Conservation (phyloP, 371 early-diverging fungal species). For the Lichtheimia ramosa region DNA sequence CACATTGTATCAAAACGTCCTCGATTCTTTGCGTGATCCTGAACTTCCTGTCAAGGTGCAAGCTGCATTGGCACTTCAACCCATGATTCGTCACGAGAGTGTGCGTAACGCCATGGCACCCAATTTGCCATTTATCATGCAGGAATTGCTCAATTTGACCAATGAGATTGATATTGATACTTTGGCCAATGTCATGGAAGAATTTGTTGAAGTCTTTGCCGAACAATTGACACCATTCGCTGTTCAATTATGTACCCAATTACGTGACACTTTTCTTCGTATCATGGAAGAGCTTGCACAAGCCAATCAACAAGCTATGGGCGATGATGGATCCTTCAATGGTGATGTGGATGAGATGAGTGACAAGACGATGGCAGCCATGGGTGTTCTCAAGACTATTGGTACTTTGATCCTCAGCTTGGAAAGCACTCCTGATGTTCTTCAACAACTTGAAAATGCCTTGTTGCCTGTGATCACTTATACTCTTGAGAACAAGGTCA, state of each 20-base stretch:
- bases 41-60: conserved; percentile 86
- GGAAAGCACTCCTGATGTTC: conserved; percentile 65
- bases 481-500: conserved; percentile 71
- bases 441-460: conserved; percentile 69
- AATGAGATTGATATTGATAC: conserved; percentile 91
- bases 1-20: conserved; percentile 61
- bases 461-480: conserved; percentile 71
- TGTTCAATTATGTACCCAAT: conserved; percentile 78
- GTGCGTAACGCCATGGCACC: conserved; percentile 76
- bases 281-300: conserved; percentile 69
- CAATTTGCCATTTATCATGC: conserved; percentile 81
- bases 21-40: conserved; percentile 68
- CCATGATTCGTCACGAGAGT: conserved; percentile 71
- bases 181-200: conserved; percentile 83
- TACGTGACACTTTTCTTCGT: conserved; percentile 82
- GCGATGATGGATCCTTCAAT: conserved; percentile 37
- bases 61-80: conserved; percentile 78
- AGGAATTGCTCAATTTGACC: conserved; percentile 77
- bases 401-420: conserved; percentile 76
- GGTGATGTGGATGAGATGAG: conserved; percentile 56
- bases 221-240: conserved; percentile 89
- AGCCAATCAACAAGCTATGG: conserved; percentile 33
- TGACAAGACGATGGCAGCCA: conserved; percentile 88
- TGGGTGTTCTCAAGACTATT: conserved; percentile 91
- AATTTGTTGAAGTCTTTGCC: conserved; percentile 86